Evolutionary conservation across 331 rosid species (phyloP), one percentile per base, ranked within the genome.

Genomic region (Pyrus hybrid): DNA sequence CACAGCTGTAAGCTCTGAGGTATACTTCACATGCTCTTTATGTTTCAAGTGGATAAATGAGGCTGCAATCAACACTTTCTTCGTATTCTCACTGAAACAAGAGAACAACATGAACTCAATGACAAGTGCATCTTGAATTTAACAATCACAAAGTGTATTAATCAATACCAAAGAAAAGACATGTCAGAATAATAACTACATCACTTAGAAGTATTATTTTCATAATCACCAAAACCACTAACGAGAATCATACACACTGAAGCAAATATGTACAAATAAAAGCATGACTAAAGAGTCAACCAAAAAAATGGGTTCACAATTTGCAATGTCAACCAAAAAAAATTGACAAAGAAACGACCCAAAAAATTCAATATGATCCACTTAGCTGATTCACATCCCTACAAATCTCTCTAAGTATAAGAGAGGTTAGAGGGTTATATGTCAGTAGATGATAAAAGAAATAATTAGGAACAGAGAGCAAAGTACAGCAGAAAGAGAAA

Each of bases 41-140:
- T 83, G 90, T 84, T 82, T 91, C 83, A 93, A 82, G 82, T 93
- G 98, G 72, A 93, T 82, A 84, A 76, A 86, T 73, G 97, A 88
- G 72, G 98, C 97, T 26, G 98, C 91, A 74, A 91, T 83, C 83
- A 93, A 84, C 82, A 91, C 94, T 73, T 87, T 90, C 87, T 90
- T 90, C 43, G 98, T 93, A 77, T 85, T 91, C 81, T 90, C 98
- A 80, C 98, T 93, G 88, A 84, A 93, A 78, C 65, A 7, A 71
- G 54, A 45, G 68, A 68, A 30, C 32, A 1, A 49, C 23, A 63
- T 49, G 74, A 60, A 57, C 56, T 56, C 26, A 47, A 61, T 25
- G 60, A 61, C 9, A 37, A 75, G 65, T 69, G 67, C 26, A 61
- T 66, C 72, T 73, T 13, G 26, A 54, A 29, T 53, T 56, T 35